Evolutionary conservation across 2,329 filamentous ascomycete genomes (phyloP), one percentile per base, ranked within the genome.

Genomic region (Cadophora malorum): DNA sequence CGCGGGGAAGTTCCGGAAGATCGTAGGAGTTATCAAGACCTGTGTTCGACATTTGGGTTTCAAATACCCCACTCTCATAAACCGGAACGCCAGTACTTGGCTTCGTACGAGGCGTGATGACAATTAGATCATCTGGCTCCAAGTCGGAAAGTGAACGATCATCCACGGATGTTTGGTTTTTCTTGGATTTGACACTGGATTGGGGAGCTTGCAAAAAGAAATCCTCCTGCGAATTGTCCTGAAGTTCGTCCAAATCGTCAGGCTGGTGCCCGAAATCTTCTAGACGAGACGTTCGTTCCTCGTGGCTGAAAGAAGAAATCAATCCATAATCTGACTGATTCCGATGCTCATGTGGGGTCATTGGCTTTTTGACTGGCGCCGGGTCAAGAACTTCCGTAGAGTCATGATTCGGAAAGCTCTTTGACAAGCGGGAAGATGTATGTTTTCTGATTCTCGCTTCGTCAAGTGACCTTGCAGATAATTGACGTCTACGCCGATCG

Each of bases 181-280:
- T 56, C 31, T 55, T 35, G 49, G 38, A 41, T 21, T 66, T 31
- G 59, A 58, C 35, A 41, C 56, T 63, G 14, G 59, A 47, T 25
- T 49, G 49, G 60, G 35, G 23, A 25, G 21, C 50, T 47, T n/a
- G 14, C 9, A 28, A 33, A 63, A 45, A 63, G 21, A 45, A 47
- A 31, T 45, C 19, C 55, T 66, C 58, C 53, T 63, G 58, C 16
- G 66, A 63, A 16, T 45, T 31, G 14, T 67, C 66, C 10, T 66
- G 52, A 62, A 67, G 55, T 31, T 69, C 63, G 35, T 70, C 70
- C 10, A 67, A 21, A 59, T 67, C 67, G 25, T 66, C 52, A 5
- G 52, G 47, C 21, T 62, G 56, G 50, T 50, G 49, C 35, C 28
- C n/a, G 45, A 33, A 63, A 25, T 53, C 61, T 63, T 41, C 33